Evolutionary conservation across 2,329 filamentous ascomycete species (phyloP).

Genomic region (Phialophora expanda): DNA sequence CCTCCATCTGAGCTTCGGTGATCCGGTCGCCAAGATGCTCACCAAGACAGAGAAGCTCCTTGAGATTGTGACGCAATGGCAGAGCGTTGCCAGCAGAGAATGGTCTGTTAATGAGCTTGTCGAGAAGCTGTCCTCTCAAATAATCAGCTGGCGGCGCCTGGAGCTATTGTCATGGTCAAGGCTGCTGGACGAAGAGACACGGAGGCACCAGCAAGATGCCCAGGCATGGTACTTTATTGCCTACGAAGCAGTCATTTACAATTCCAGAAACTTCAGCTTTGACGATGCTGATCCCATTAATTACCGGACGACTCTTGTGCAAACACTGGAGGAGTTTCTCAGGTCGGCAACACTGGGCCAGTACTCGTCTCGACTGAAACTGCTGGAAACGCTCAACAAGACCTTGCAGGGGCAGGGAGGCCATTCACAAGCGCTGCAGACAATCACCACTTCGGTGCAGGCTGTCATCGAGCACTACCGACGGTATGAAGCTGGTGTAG

Average conservation of each 20-base stretch:
- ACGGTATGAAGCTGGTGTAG: constrained; percentile 70
- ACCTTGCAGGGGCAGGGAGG: constrained; percentile 68
- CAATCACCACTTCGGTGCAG: constrained; percentile 68
- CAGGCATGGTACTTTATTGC: constrained; percentile 96
- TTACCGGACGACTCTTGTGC: constrained; percentile 65
- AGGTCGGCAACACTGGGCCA: constrained; percentile 79
- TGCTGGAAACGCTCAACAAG: constrained; percentile 66
- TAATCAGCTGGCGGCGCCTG: constrained; percentile 87
- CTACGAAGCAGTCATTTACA: constrained; percentile 84
- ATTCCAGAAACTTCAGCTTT: constrained; percentile 69
- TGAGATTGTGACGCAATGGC: constrained; percentile 87
- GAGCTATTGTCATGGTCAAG: constrained; percentile 92
- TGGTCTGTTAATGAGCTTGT: constrained; percentile 74
- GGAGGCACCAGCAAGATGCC: constrained; percentile 76
- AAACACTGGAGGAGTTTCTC: constrained; percentile 79
- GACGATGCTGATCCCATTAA: constrained; percentile 63
- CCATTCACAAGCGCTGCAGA: constrained; percentile 63
- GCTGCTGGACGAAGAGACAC: constrained; percentile 81
- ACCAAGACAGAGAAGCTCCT: constrained; percentile 88
- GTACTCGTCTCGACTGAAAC: constrained; percentile 71
- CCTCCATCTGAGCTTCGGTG: constrained; percentile 74
- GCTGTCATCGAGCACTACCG: constrained; percentile 80
- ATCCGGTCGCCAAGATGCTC: constrained; percentile 84
- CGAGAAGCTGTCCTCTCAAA: constrained; percentile 76
- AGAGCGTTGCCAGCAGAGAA: constrained; percentile 83